These are phyloP conservation scores for Lactifluus subvellereus DNA, from an alignment of 768 basidiomycete genomes.

Conservation along the genomic window DNA sequence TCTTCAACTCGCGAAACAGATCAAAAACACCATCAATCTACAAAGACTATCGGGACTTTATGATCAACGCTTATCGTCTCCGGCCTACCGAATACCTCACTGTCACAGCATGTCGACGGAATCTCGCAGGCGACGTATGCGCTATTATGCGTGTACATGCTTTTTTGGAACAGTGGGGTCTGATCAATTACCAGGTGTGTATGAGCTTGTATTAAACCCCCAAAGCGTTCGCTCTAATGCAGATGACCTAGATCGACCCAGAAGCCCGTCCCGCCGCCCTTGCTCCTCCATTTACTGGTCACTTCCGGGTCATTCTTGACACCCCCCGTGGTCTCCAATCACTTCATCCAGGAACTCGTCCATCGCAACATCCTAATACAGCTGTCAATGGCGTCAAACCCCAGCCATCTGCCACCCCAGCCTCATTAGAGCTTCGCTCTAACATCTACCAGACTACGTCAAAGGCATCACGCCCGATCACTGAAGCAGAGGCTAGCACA, in stretches of 20 bases:
- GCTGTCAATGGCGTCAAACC: slow-evolving; percentile 44
- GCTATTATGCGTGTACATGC: slow-evolving; percentile 99
- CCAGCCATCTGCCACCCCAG: slow-evolving; percentile 41
- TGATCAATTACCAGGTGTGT: slow-evolving; percentile 95
- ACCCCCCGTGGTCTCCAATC: slow-evolving; percentile 95
- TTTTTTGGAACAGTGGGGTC: slow-evolving; percentile 97
- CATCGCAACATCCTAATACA: slow-evolving; percentile 37
- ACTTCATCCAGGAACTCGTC: slow-evolving; percentile 75
- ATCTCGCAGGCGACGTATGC: slow-evolving; percentile 96
- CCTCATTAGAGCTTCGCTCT: slow-evolving; percentile 83
- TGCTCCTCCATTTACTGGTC: slow-evolving; percentile 96
- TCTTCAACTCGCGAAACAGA: slow-evolving; percentile 93
- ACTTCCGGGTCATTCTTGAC: slow-evolving; percentile 96
- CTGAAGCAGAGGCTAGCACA: slow-evolving; percentile 57
- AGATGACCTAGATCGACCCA: slow-evolving; percentile 75
- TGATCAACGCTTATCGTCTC: slow-evolving; percentile 97
- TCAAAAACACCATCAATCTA: slow-evolving; percentile 96
- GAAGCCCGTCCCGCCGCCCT: slow-evolving; percentile 91
- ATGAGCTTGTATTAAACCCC: not conserved
- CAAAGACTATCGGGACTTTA: slow-evolving; percentile 99
- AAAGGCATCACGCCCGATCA: slow-evolving; percentile 71
- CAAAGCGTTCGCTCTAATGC: slow-evolving; percentile 11
- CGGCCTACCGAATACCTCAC: slow-evolving; percentile 94
- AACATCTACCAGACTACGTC: slow-evolving; percentile 86
- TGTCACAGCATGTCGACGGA: slow-evolving; percentile 92